A percentile compares a stretch with the other conserved stretches of the same genome.
Conservation (phyloP, 768 basidiomycete species). For the Lactifluus piperatus region DNA sequence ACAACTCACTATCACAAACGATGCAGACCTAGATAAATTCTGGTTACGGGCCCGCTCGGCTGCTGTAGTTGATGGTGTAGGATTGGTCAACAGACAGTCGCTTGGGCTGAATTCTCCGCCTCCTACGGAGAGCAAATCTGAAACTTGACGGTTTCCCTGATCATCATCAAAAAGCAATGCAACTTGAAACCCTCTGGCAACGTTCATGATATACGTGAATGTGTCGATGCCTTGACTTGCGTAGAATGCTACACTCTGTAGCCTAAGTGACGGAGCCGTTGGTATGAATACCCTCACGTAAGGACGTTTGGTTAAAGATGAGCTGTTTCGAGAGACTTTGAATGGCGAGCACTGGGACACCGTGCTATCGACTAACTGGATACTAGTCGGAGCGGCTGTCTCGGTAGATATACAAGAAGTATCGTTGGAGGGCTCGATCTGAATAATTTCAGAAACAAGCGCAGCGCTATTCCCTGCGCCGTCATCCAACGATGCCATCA, state of each 20-base stretch:
- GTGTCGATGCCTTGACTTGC: conserved; percentile 27
- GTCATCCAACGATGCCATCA: conserved; percentile 50
- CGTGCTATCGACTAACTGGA: conserved; percentile 29
- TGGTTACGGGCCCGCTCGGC: neutral
- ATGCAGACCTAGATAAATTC: neutral
- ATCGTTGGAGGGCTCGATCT: conserved; percentile 35
- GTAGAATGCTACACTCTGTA: conserved; percentile 18
- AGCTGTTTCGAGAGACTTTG: conserved; percentile 34
- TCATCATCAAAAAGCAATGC: conserved; percentile 40
- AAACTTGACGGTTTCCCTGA: conserved; percentile 32
- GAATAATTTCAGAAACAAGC: conserved; percentile 40
- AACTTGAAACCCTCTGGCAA: conserved; percentile 30
- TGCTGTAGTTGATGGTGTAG: neutral
- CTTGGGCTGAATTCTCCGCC: conserved; percentile 22
- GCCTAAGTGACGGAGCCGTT: conserved; percentile 21
- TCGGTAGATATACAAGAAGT: conserved; percentile 33
- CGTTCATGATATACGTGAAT: conserved; percentile 38
- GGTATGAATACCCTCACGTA: conserved; percentile 32
- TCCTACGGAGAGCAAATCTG: conserved; percentile 35
- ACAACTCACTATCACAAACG: neutral
- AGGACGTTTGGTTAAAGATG: conserved; percentile 30
- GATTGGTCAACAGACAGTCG: conserved; percentile 22
- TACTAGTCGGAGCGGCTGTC: conserved; percentile 5
- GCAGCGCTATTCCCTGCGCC: conserved; percentile 33
- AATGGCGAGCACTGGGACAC: conserved; percentile 44